These are phyloP conservation scores for Lepidium sativum DNA, from an alignment of 345 rosid species.

Conservation along the genomic window DNA sequence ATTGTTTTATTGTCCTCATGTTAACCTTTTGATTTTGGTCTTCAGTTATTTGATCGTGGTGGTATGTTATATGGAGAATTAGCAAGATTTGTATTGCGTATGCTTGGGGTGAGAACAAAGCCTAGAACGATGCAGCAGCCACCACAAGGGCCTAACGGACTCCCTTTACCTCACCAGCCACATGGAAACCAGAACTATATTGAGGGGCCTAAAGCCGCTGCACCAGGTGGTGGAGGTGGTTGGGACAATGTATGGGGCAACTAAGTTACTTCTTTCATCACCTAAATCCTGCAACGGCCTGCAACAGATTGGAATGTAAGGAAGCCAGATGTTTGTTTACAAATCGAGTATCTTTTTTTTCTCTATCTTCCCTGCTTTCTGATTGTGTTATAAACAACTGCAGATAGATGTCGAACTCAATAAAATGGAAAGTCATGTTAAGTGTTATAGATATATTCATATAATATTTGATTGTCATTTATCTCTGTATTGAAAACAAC, in stretches of 20 bases:
- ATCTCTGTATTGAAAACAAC: background rate
- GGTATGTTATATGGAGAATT: slow-evolving; percentile 88
- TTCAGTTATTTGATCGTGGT: slow-evolving; percentile 85
- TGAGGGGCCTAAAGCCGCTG: slow-evolving; percentile 63
- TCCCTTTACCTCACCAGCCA: slow-evolving; percentile 42
- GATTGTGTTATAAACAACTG: background rate
- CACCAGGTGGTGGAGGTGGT: slow-evolving; percentile 47
- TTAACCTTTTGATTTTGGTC: slow-evolving; percentile 12
- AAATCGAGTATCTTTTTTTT: slow-evolving; percentile 12
- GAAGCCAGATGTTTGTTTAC: slow-evolving; percentile 5
- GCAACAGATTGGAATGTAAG: background rate
- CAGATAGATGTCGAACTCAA: slow-evolving; percentile 4
- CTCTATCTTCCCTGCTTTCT: slow-evolving; percentile 8
- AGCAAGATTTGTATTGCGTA: slow-evolving; percentile 82
- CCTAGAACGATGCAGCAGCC: slow-evolving; percentile 58
- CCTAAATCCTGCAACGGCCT: slow-evolving; percentile 2
- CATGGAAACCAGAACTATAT: slow-evolving; percentile 54
- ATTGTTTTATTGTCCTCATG: background rate
- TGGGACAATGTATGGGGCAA: slow-evolving; percentile 96
- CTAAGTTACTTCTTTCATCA: slow-evolving; percentile 17
- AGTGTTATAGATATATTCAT: background rate
- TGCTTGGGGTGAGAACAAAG: slow-evolving; percentile 75
- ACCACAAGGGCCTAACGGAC: slow-evolving; percentile 58
- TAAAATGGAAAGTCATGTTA: slow-evolving; percentile 6
- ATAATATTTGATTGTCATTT: background rate